These are phyloP conservation scores for Orbilia oligospora DNA, from an alignment of 2,329 filamentous ascomycete genomes.

Conservation along the genomic window DNA sequence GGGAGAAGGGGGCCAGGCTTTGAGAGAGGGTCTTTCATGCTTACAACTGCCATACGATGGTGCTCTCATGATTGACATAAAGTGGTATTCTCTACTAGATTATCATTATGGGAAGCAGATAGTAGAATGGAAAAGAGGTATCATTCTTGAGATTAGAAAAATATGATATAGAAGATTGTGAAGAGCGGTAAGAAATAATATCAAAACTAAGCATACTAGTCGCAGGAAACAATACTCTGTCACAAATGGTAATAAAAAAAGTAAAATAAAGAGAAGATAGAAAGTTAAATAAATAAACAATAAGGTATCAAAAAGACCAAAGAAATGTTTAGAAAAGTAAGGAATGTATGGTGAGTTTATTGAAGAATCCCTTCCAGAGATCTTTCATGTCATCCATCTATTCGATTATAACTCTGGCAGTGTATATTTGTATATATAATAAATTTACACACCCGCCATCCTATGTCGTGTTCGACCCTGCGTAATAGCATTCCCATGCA, in stretches of 20 bases:
- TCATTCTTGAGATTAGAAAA: conserved; percentile 47
- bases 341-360: background rate
- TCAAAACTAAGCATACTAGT: background rate
- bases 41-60: too few species aligned
- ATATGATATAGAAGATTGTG: too few species aligned
- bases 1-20: conserved; percentile 62
- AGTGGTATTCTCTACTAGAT: too few species aligned
- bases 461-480: conserved; percentile 51
- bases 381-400: background rate
- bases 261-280: conserved; percentile 5
- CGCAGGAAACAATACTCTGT: background rate
- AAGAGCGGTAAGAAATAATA: too few species aligned
- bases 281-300: background rate
- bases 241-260: too few species aligned
- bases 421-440: too few species aligned
- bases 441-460: conserved; percentile 41
- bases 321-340: conserved; percentile 1
- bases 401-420: too few species aligned
- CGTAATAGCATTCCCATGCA: conserved; percentile 54
- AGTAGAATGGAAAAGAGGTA: conserved; percentile 26
- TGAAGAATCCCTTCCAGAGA: conserved; percentile 36
- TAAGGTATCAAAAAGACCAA: conserved; percentile 2
- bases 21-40: background rate
- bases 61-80: too few species aligned
- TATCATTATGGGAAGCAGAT: background rate